Percentiles rank a stretch among this genome's conserved stretches.
Evolutionary conservation across 148 eudicot genomes (phyloP).

Genomic region (Rhododendron kiyosumense): DNA sequence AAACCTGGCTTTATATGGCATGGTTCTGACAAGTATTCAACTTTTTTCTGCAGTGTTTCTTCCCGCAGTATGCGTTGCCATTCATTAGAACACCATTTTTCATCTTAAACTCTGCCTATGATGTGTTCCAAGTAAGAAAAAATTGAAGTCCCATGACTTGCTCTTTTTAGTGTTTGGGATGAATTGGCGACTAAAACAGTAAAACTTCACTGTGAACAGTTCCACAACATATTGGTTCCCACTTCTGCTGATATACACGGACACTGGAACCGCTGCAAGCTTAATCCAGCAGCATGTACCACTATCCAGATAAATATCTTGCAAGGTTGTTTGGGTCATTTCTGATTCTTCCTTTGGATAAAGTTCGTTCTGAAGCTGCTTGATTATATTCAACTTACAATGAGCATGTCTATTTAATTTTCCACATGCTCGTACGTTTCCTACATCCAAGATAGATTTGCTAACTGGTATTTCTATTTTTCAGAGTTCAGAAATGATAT

Average conservation of each 20-base stretch:
- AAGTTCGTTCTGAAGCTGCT: background rate
- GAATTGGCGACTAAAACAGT: background rate
- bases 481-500: slow-evolving; percentile 69
- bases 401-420: background rate
- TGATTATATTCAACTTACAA: background rate
- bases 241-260: slow-evolving; percentile 63
- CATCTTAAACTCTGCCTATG: slow-evolving; percentile 85
- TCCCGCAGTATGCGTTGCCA: slow-evolving; percentile 68
- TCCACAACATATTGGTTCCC: slow-evolving; percentile 78
- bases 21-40: slow-evolving; percentile 11
- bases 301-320: slow-evolving; percentile 44
- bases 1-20: background rate
- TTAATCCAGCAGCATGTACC: slow-evolving; percentile 44
- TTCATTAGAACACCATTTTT: slow-evolving; percentile 77
- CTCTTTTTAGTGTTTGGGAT: background rate
- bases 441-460: background rate
- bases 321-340: slow-evolving; percentile 50
- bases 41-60: slow-evolving; percentile 67
- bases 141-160: background rate
- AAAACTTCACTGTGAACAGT: slow-evolving; percentile 28
- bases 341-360: background rate
- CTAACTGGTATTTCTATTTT: background rate
- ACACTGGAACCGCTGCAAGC: slow-evolving; percentile 71
- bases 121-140: slow-evolving; percentile 73
- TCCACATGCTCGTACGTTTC: background rate